Evolutionary conservation across 2,329 filamentous ascomycete genomes (phyloP).

Genomic region (Alternaria tenuissima): DNA sequence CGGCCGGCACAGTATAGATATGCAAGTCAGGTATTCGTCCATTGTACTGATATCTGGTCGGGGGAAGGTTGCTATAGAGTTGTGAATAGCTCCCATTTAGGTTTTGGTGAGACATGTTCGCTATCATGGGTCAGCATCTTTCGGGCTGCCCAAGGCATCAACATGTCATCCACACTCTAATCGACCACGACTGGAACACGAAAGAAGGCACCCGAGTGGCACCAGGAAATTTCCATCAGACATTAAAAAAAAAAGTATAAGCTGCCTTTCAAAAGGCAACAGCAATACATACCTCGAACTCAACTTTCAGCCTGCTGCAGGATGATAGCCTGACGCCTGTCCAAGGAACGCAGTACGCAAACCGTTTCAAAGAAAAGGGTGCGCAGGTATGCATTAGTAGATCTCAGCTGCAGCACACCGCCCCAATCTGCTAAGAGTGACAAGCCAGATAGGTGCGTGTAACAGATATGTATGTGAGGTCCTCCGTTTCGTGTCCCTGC

Average conservation of each 20-base stretch:
- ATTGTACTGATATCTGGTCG: constrained; percentile 23
- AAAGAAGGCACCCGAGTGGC: background rate
- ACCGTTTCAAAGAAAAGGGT: constrained; percentile 23
- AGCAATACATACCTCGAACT: constrained; percentile 11
- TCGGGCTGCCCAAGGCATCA: constrained; percentile 17
- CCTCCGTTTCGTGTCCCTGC: constrained; percentile 28
- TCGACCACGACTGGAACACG: background rate
- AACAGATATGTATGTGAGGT: constrained; percentile 23
- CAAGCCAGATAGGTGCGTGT: constrained; percentile 22
- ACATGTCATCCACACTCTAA: background rate
- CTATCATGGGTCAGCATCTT: constrained; percentile 36
- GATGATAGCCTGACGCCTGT: constrained; percentile 42
- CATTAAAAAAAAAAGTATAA: background rate
- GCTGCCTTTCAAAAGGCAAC: constrained; percentile 3
- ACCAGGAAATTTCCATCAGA: background rate
- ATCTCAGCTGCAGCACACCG: constrained; percentile 38
- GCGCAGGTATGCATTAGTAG: constrained; percentile 48
- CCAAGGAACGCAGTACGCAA: constrained; percentile 28
- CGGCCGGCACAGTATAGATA: constrained; percentile 16
- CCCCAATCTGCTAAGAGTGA: constrained; percentile 37
- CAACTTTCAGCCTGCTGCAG: constrained; percentile 22
- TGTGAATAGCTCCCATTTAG: constrained; percentile 21
- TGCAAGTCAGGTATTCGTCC: constrained; percentile 17
- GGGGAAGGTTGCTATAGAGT: constrained; percentile 21
- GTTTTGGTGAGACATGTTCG: constrained; percentile 41